Base-by-base conservation (phyloP, 805 yeast species). In the Barnettozyma wickerhamii region DNA sequence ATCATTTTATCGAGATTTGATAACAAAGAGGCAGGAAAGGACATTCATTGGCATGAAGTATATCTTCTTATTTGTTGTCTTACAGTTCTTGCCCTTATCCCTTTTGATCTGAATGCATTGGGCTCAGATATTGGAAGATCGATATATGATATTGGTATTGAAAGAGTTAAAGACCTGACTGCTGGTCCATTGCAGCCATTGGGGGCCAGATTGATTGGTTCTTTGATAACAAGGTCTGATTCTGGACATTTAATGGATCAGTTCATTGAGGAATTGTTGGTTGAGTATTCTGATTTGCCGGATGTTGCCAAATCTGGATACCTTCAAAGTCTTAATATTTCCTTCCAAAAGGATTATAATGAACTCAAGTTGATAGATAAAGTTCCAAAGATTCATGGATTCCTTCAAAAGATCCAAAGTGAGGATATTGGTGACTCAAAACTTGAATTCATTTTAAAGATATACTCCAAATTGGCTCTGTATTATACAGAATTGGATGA, bases 61-160 rank as follows among this genome's bases (percentile, higher is more conserved):
- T 79, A 65, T 42, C 59, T 81, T 10, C 54, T 79, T 31, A 59
- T 88, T 7, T 64, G 84, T 4, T 90, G 96, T 95, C 67, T 87
- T 9, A 72, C 82, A 0, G 76, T 81, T 9, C 62, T 89, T 18
- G 72, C 79, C 0, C 63, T 84, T n/a, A 76, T 81, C 0, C 97
- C 98, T 0, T 89, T 90, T 53, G 71, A 75, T 2, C 63, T 90
- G 19, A 60, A 58, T 1, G 47, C 61, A 0, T 59, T 81, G 13
- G 60, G 60, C 2, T 46, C 56, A 3, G 42, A 54, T 0, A 41
- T 59, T 0, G 57, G 72, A 5, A 47, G 51, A 1, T 39, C 56
- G 3, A 50, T 81, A 2, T 71, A 66, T 33, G 43, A 49, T 0
- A 45, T 71, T 7, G 69, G 73, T 0, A 36, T 56, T 4, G 30